phyloP scores from a whole-genome alignment of 768 basidiomycete species.

The Boletus sensibilis region DNA sequence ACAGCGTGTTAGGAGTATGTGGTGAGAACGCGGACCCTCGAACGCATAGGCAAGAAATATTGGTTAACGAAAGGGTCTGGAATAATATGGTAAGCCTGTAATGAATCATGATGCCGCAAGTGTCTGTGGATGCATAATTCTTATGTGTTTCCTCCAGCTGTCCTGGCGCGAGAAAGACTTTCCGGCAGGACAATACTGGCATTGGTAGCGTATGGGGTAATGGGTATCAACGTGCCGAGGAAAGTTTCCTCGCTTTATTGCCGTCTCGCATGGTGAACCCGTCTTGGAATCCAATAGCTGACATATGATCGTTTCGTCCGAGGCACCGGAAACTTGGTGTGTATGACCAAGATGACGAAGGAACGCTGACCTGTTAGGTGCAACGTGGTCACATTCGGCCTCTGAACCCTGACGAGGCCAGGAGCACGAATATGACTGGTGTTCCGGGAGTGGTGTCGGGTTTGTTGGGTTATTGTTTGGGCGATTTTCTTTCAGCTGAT shows the following conservation, averaged over 20 bases:
- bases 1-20: not conserved
- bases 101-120: not conserved
- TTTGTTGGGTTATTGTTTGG: not conserved
- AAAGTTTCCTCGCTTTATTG: conserved; percentile 12
- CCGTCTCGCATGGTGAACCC: not conserved
- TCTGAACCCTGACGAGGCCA: conserved; percentile 9
- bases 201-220: conserved; percentile 13
- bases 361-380: conserved; percentile 4
- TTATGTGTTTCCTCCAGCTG: conserved; percentile 15
- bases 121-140: not conserved
- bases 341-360: conserved; percentile 13
- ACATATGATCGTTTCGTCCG: not conserved
- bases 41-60: not conserved
- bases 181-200: conserved; percentile 7
- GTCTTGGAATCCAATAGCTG: conserved; percentile 3
- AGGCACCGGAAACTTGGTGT: conserved; percentile 16
- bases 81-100: not conserved
- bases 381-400: not conserved
- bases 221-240: conserved; percentile 22
- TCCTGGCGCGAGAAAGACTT: conserved; percentile 26
- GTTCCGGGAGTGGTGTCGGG: not conserved
- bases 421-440: conserved; percentile 7
- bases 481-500: not conserved
- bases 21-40: not conserved
- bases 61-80: not conserved